phyloP scores from a whole-genome alignment of 352 stramenopile genomes.

The Globisporangium nunn region DNA sequence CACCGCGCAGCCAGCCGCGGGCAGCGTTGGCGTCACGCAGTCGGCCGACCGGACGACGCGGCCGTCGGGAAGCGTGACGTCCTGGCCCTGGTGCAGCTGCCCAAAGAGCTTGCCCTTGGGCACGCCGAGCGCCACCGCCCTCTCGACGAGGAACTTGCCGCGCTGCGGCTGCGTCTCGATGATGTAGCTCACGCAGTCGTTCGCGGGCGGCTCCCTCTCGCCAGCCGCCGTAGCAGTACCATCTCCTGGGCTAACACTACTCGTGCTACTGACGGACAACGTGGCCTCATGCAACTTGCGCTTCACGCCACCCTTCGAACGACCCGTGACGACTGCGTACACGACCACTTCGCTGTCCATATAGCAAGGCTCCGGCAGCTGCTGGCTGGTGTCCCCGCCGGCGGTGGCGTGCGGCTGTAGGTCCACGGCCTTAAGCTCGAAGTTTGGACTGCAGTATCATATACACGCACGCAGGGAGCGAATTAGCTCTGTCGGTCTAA shows the following conservation, averaged over 20 bases:
- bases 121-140: slow-evolving; percentile 56
- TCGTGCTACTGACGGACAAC: slow-evolving; percentile 3
- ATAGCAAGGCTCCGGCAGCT: slow-evolving; percentile 22
- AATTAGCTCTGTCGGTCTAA: no score
- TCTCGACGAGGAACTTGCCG: slow-evolving; percentile 77
- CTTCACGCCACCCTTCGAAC: slow-evolving; percentile 33
- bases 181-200: slow-evolving; percentile 63
- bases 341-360: slow-evolving; percentile 55
- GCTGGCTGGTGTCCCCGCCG: background rate
- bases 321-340: slow-evolving; percentile 28
- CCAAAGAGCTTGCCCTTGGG: slow-evolving; percentile 75
- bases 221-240: background rate
- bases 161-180: slow-evolving; percentile 62
- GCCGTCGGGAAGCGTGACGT: slow-evolving; percentile 63
- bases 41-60: slow-evolving; percentile 54
- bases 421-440: slow-evolving; percentile 43
- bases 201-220: slow-evolving; percentile 1
- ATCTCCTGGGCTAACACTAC: slow-evolving; percentile 4
- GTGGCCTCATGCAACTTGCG: slow-evolving; percentile 36
- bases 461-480: no score
- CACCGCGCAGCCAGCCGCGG: slow-evolving; percentile 40
- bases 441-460: slow-evolving; percentile 22
- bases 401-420: slow-evolving; percentile 3
- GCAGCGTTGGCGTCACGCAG: slow-evolving; percentile 61
- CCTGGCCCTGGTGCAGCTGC: slow-evolving; percentile 69